Evolutionary conservation across 768 basidiomycete species (phyloP).

Genomic region (Rickenella mellea): DNA sequence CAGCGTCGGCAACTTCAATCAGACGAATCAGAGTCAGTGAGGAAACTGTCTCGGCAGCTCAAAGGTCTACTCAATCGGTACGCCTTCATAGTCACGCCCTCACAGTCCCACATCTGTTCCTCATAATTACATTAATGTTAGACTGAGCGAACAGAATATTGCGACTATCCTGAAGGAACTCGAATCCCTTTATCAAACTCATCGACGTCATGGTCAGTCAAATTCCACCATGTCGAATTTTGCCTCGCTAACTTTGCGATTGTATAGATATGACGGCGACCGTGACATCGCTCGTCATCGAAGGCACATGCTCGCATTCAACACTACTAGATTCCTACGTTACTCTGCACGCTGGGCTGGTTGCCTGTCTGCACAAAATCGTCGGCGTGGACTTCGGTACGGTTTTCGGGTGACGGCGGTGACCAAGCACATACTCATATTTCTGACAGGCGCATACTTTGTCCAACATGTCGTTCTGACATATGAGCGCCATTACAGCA

Average conservation of each 20-base stretch:
- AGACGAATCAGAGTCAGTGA: constrained; percentile 23
- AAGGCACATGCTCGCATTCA: constrained; percentile 71
- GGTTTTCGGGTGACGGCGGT: constrained; percentile 12
- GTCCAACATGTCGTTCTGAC: constrained; percentile 59
- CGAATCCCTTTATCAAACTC: constrained; percentile 67
- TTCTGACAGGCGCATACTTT: constrained; percentile 65
- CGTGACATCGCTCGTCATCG: constrained; percentile 65
- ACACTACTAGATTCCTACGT: constrained; percentile 85
- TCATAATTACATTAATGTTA: constrained; percentile 17
- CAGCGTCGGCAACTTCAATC: constrained; percentile 49
- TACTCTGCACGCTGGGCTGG: constrained; percentile 76
- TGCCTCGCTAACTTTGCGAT: constrained; percentile 1
- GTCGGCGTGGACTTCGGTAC: constrained; percentile 84
- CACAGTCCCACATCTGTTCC: not conserved
- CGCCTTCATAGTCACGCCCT: constrained; percentile 6
- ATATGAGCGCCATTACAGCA: constrained; percentile 51
- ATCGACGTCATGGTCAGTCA: constrained; percentile 65
- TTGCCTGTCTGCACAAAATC: constrained; percentile 71
- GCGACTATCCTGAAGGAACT: constrained; percentile 60
- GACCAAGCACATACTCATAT: not conserved
- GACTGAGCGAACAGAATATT: constrained; percentile 89
- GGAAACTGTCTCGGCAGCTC: constrained; percentile 62
- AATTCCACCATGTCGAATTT: not conserved
- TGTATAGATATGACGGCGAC: constrained; percentile 70
- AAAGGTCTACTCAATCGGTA: constrained; percentile 88